Evolutionary conservation across 306 rosid genomes (phyloP).

Genomic region (Sindora glabra): DNA sequence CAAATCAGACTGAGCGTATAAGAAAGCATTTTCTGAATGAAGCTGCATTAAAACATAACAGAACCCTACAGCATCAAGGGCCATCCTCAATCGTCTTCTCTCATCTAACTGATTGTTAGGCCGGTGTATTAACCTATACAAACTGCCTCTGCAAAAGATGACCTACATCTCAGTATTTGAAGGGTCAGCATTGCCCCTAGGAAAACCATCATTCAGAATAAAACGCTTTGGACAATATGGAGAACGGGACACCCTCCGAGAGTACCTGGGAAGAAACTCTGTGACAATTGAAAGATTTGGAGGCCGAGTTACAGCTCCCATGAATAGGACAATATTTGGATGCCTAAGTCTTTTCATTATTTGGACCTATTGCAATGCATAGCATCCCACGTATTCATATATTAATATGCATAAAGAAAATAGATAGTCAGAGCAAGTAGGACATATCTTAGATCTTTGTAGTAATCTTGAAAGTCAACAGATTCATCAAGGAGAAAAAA

Average conservation of each 20-base stretch:
- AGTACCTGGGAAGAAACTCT: slow-evolving; percentile 93
- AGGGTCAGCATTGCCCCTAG: slow-evolving; percentile 1
- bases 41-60: slow-evolving; percentile 10
- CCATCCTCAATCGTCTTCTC: slow-evolving; percentile 84
- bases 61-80: slow-evolving; percentile 79
- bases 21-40: background rate
- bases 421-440: too few relatives aligned
- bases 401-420: too few relatives aligned
- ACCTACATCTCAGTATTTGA: slow-evolving; percentile 27
- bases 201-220: too few relatives aligned
- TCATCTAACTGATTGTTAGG: slow-evolving; percentile 88
- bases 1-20: background rate
- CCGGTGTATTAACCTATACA: slow-evolving; percentile 84
- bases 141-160: slow-evolving; percentile 79
- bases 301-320: slow-evolving; percentile 88
- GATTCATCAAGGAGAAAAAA: slow-evolving; percentile 5
- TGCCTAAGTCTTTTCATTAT: slow-evolving; percentile 91
- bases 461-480: background rate
- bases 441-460: too few relatives aligned
- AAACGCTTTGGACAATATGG: too few relatives aligned
- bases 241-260: too few relatives aligned
- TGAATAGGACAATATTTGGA: slow-evolving; percentile 96
- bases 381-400: too few relatives aligned
- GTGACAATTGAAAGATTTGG: slow-evolving; percentile 90
- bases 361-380: slow-evolving; percentile 53